Base-by-base conservation (phyloP, 2,329 filamentous ascomycete species). In the Colletotrichum theobromicola region DNA sequence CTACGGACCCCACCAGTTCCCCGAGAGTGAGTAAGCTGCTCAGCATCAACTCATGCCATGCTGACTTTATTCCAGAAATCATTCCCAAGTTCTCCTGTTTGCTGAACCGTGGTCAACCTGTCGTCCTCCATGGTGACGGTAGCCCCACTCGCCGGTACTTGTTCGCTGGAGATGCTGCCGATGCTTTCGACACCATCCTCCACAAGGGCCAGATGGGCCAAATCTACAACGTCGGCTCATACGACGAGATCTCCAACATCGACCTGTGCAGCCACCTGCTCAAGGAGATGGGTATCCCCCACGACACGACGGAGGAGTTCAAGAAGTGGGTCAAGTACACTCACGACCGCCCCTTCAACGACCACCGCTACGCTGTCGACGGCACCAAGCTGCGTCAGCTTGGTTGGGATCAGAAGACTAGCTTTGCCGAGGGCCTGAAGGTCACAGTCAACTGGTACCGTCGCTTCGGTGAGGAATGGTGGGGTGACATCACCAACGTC, bases 1-100 rank as follows among this genome's bases (percentile, higher is more conserved):
- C 34, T 97, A 96, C 79, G 94, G 94, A 0, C 94, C 94, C 26
- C 94, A 96, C 81, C 94, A 96, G 81, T 95, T 93, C 81, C 94
- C 94, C 0, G 94, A 96, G 85, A 95, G 94, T 95, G 85, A 83
- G 93, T 79, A n/a, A 21, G 6, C 3, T 15, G 24, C 13, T 10
- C 26, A 32, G 4, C 15, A 12, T 10, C 13, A 35, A 9, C 26
- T 60, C 55, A 26, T 7, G 24, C 16, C 34, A 53, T 4, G 61
- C 72, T 80, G 65, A 76, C 57, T 15, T 24, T n/a, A 10, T 50
- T 8, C 24, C 81, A 95, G 94, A 96, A 86, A 94, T 96, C 76
- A 96, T 96, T 68, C 93, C 94, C 34, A 96, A 95, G 81, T 96
- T 96, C 84, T 92, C 90, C 66, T 94, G 92, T 81, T 87, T 96